Base-by-base conservation (phyloP, 768 basidiomycete species). In the Tricholoma bakamatsutake region DNA sequence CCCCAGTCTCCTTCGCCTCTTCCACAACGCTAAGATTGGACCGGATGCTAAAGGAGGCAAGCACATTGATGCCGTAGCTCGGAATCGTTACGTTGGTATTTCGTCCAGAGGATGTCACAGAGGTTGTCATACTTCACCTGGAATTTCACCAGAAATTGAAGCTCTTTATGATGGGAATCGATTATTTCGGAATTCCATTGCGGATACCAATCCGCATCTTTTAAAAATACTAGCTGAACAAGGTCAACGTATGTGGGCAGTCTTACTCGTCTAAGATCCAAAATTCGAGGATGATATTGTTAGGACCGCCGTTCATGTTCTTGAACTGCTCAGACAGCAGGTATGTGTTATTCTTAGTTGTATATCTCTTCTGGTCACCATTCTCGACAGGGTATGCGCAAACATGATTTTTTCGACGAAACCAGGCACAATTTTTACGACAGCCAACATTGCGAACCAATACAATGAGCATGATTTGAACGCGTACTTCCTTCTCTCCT, bases 371-470 rank as follows among this genome's bases (percentile, higher is more conserved):
- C 6, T 17, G 11, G 5, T 5, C 3, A 12, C 11, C 24, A 5
- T 17, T 17, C 18, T 28, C 33, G 7, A 33, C 15, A 63, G 62
- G 15, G 71, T 71, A 24, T 69, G 67, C 52, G 73, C 73, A 54
- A 69, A 70, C 24, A 71, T 68, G 11, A 65, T 76, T 28, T 76
- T 76, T 61, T 67, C 68, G 18, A 72, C 71, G 12, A 68, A 70
- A 34, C 73, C 71, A 2, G 74, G 74, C 11, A 73, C 69, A 2
- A 59, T 75, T 4, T 76, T 76, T 62, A 69, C 71, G 6, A 62
- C 70, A 30, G 68, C 73, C 3, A 76, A 75, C 56, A 73, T 75
- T 18, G 73, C 71, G 34, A 76, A 76, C 56, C 74, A 74, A 57
- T 75, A 69, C 60, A 68, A 69, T 45, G 60, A 63, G 15, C 66